Conservation (phyloP, 768 basidiomycete genomes). For the Auriscalpium orientale region DNA sequence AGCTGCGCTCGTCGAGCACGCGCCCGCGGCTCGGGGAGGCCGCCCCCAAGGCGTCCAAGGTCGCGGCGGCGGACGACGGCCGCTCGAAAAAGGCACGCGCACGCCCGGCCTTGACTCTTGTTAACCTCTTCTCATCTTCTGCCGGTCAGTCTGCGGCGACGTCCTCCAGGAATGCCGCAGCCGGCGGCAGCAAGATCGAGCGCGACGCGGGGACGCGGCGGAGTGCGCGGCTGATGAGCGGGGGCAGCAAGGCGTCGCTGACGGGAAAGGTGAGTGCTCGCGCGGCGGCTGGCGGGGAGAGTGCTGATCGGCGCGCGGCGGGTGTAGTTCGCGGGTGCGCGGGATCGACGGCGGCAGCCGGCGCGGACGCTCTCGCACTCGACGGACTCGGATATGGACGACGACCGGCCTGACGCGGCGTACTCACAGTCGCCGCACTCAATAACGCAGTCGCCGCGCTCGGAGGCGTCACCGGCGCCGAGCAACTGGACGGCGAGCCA, state of each 20-base stretch:
- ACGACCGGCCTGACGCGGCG: conserved; percentile 47
- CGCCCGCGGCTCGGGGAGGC: conserved; percentile 28
- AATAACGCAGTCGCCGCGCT: conserved; percentile 27
- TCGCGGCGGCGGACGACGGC: conserved; percentile 42
- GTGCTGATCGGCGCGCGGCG: not conserved
- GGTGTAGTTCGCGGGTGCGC: conserved; percentile 29
- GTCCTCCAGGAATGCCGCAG: conserved; percentile 48
- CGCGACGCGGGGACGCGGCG: conserved; percentile 53
- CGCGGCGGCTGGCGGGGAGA: not conserved
- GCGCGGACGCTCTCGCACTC: conserved; percentile 52
- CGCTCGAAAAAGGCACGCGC: conserved; percentile 86
- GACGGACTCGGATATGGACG: conserved; percentile 66
- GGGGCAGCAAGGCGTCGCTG: conserved; percentile 40
- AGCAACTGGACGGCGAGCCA: conserved; percentile 57
- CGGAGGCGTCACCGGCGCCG: conserved; percentile 52
- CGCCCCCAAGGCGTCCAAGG: conserved; percentile 46
- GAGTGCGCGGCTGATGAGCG: conserved; percentile 65
- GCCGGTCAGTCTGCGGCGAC: conserved; percentile 51
- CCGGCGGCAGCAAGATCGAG: conserved; percentile 36
- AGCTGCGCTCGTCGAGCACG: conserved; percentile 55
- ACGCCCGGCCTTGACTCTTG: conserved; percentile 81
- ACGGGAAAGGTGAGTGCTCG: conserved; percentile 44
- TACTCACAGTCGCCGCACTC: conserved; percentile 50
- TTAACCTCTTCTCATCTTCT: conserved; percentile 84
- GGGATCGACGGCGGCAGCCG: conserved; percentile 55